Evolutionary conservation across 257 asterid genomes (phyloP), one percentile per base, ranked within the genome.

Genomic region (Solanum phureja): DNA sequence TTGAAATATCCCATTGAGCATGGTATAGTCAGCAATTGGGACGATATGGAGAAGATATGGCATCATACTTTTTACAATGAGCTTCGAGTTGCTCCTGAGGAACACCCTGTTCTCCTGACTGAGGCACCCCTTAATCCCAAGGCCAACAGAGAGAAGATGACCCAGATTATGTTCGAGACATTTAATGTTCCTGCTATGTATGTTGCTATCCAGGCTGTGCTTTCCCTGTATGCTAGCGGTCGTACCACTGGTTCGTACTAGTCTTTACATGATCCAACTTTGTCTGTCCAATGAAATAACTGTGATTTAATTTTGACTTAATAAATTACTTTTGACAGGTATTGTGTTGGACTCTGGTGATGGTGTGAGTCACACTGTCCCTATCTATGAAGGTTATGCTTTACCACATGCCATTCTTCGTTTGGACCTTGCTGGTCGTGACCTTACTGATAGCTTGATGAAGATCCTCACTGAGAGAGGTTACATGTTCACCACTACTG

Each of bases 101-200:
- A 91, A 58, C 93, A 91, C 87, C 93, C 92, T 19, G 91, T 91
- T 56, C 93, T 91, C 87, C 89, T 91, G 66, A 91, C 93, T 19
- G 93, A 91, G 86, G 93, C 93, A 81, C 93, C 93, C n/a, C 93
- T 91, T 73, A 91, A 91, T 83, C 93, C 93, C 56, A 91, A 91
- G 87, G 93, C 93, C 83, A 91, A 91, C 74, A 90, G 93, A 82
- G 93, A 91, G 91, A 91, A 91, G 89, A 91, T 91, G 93, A 91
- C 93, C 24, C 93, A 91, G 77, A 91, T 91, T 58, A 91, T 91
- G 93, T 91, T 91, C 42, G 93, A 91, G 91, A 91, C 93, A 11
- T 91, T 91, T 77, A 91, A 91, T 52, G 90, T 86, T 56, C 93
- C 93, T 16, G 93, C 93, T 23, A 91, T 91, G 93, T 91, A 91